These are phyloP conservation scores for Kazachstania taianensis DNA, from an alignment of 805 yeast genomes.

Conservation along the genomic window DNA sequence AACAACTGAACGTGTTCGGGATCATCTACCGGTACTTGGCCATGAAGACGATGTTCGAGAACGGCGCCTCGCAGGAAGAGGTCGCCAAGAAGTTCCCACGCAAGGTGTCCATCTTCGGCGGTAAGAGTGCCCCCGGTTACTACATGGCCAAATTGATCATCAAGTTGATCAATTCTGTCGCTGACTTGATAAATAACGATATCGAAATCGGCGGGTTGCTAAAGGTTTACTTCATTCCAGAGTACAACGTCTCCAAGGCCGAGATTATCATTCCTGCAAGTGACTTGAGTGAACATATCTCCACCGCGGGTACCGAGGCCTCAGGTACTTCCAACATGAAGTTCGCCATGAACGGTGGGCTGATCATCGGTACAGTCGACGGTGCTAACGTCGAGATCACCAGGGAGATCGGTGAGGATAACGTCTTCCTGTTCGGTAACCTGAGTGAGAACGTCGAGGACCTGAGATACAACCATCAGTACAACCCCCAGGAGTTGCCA, in stretches of 20 bases:
- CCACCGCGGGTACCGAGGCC: conserved; percentile 96
- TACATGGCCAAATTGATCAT: conserved; percentile 89
- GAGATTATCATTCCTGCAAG: conserved; percentile 85
- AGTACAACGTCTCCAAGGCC: conserved; percentile 89
- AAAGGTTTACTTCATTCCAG: conserved; percentile 83
- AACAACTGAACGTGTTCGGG: conserved; percentile 86
- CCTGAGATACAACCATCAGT: conserved; percentile 63
- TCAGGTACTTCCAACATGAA: conserved; percentile 96
- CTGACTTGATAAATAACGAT: conserved; percentile 72
- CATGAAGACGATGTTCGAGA: conserved; percentile 42
- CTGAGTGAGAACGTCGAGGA: conserved; percentile 85
- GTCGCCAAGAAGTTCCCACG: conserved; percentile 52
- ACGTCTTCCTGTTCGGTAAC: conserved; percentile 85
- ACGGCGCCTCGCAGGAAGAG: conserved; percentile 47
- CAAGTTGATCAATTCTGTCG: conserved; percentile 73
- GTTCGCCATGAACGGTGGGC: conserved; percentile 88
- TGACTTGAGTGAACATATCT: conserved; percentile 85
- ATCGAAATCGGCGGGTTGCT: conserved; percentile 61
- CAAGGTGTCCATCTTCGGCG: conserved; percentile 78
- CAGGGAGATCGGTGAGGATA: conserved; percentile 87
- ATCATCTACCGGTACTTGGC: conserved; percentile 72
- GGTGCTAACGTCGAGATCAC: conserved; percentile 96
- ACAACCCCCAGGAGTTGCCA: conserved; percentile 46
- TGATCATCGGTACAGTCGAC: conserved; percentile 90
- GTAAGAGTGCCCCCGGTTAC: conserved; percentile 97